Percentiles rank a stretch among this genome's conserved stretches.
These are phyloP conservation scores for Suhomyces tanzawaensis DNA, from an alignment of 805 yeast species.

Conservation along the genomic window DNA sequence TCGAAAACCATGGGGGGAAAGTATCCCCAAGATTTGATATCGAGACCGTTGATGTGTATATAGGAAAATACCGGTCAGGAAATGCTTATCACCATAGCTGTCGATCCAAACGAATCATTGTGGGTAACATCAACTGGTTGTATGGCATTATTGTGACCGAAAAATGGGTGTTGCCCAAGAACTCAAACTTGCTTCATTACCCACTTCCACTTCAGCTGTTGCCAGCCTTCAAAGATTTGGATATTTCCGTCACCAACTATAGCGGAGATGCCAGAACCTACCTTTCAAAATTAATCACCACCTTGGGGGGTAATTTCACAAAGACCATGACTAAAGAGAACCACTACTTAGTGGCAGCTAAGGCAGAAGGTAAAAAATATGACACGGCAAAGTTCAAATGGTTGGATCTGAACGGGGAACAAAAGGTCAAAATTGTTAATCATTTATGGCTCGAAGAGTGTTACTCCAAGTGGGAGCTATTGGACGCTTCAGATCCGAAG, in stretches of 20 bases:
- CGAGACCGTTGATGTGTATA: conserved; percentile 36
- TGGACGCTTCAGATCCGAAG: conserved; percentile 44
- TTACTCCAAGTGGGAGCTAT: conserved; percentile 55
- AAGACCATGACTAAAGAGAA: conserved; percentile 61
- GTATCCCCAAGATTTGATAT: conserved; percentile 26
- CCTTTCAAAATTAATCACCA: conserved; percentile 56
- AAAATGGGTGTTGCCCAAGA: conserved; percentile 54
- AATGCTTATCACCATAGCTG: conserved; percentile 50
- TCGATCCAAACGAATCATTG: conserved; percentile 37
- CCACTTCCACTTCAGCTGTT: conserved; percentile 60
- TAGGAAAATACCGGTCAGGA: conserved; percentile 66
- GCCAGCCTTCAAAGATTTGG: conserved; percentile 50
- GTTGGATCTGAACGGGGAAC: conserved; percentile 34
- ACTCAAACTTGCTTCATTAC: conserved; percentile 59
- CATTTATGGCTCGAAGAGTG: conserved; percentile 90
- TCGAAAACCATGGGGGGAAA: conserved; percentile 55
- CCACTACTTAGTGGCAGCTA: conserved; percentile 70
- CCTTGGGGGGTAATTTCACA: conserved; percentile 77
- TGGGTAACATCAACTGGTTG: conserved; percentile 76
- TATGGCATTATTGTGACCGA: conserved; percentile 59
- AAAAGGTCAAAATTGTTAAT: conserved; percentile 55
- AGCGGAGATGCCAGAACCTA: conserved; percentile 82
- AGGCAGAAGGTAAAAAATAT: conserved; percentile 69
- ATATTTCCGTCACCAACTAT: conserved; percentile 73
- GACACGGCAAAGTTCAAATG: conserved; percentile 65